phyloP scores from a whole-genome alignment of 1,284 basidiomycete species.

The Coniophora puteana region DNA sequence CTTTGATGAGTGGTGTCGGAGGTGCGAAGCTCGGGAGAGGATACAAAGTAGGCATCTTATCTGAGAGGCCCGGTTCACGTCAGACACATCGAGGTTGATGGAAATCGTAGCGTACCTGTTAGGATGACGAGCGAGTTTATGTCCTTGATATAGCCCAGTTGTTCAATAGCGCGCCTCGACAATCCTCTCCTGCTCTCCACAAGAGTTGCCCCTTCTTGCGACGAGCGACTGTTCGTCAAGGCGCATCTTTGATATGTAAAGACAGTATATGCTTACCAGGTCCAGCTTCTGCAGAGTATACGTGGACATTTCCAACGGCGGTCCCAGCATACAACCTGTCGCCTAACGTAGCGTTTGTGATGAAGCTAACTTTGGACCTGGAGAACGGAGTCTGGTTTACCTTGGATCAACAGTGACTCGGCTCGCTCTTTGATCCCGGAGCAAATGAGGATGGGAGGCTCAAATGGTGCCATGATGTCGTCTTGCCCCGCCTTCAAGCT shows the following conservation, averaged over 20 bases:
- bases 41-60: conserved; percentile 58
- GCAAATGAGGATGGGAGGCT: conserved; percentile 33
- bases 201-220: conserved; percentile 39
- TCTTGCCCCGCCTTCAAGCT: too few species aligned
- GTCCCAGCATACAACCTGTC: conserved; percentile 78
- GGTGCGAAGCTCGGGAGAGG: conserved; percentile 65
- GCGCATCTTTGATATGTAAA: neutral
- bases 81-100: neutral
- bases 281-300: conserved; percentile 51
- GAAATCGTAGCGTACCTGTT: conserved; percentile 65
- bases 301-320: conserved; percentile 63
- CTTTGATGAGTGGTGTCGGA: conserved; percentile 67
- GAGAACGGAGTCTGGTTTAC: conserved; percentile 28
- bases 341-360: conserved; percentile 38
- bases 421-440: conserved; percentile 45
- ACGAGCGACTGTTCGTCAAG: conserved; percentile 22
- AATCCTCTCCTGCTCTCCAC: conserved; percentile 68
- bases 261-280: conserved; percentile 25
- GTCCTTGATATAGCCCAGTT: conserved; percentile 81
- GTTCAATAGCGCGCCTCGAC: conserved; percentile 74
- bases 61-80: conserved; percentile 34
- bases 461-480: conserved; percentile 48
- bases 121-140: conserved; percentile 79
- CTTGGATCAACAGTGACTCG: conserved; percentile 38
- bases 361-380: conserved; percentile 3